These are phyloP conservation scores for Aspergillus niger DNA, from an alignment of 2,329 filamentous ascomycete genomes.

Conservation along the genomic window DNA sequence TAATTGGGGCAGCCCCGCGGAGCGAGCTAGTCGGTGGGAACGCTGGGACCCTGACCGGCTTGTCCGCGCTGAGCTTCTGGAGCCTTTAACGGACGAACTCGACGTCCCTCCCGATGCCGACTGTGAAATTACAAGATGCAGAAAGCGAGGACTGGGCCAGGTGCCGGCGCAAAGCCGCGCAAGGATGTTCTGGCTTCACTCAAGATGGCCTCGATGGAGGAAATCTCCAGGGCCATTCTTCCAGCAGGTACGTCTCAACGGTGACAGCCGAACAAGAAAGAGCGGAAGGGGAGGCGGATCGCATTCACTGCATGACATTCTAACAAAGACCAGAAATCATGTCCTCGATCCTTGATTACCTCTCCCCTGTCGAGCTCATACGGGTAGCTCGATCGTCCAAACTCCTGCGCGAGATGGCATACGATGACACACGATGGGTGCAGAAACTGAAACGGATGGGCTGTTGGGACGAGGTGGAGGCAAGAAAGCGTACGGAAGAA, in stretches of 20 bases:
- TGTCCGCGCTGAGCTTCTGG: conserved; percentile 14
- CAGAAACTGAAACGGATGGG: conserved; percentile 81
- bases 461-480: conserved; percentile 88
- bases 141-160: conserved; percentile 50
- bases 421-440: conserved; percentile 96
- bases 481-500: conserved; percentile 77
- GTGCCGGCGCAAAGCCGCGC: conserved; percentile 38
- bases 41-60: conserved; percentile 13
- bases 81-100: conserved; percentile 9
- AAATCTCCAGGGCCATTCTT: conserved; percentile 73
- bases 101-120: conserved; percentile 30
- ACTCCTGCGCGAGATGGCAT: conserved; percentile 95
- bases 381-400: conserved; percentile 80
- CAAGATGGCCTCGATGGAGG: conserved; percentile 72
- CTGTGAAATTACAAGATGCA: conserved; percentile 43
- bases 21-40: conserved; percentile 11
- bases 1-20: conserved; percentile 16
- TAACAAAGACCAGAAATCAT: conserved; percentile 70
- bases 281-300: neutral
- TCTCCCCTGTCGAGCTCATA: conserved; percentile 81
- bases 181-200: conserved; percentile 71
- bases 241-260: conserved; percentile 69
- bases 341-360: conserved; percentile 82
- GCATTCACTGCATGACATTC: conserved; percentile 6
- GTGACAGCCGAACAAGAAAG: neutral